Evolutionary conservation across 2,329 filamentous ascomycete species (phyloP), one percentile per base, ranked within the genome.

Genomic region (Paraconiothyrium sp.): DNA sequence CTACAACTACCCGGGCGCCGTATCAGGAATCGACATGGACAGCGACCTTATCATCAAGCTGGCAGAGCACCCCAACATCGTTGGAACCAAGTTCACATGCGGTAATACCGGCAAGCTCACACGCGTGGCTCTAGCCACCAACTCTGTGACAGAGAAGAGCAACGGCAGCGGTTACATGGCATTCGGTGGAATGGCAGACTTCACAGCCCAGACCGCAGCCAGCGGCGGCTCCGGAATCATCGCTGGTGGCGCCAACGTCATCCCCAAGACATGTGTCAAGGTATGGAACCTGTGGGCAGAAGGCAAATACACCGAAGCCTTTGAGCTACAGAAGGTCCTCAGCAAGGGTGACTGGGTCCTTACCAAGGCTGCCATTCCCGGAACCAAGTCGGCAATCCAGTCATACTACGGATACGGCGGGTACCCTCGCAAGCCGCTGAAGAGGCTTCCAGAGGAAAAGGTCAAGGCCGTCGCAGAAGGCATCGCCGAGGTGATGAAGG

Each of bases 1-100:
- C 51, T 97, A 97, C 86, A 97, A 96, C 84, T 97, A 95, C 82
- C 93, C 93, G 0, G 92, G 92, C 55, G 93, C 92, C 54, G 93
- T 95, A 6, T 86, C 92, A 6, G 93, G 93, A 54, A 91, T 96
- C 73, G 93, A 97, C 78, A 90, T 97, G 87, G 92, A 95, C 84
- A 94, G 91, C 61, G 93, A 97, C 76, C 85, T 94, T 62, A 86
- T 97, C 72, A 92, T 95, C 81, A 86, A 86, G 75, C 87, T 97
- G 41, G 91, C 90, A 48, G 82, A 89, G 76, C 92, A 96, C 80
- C 88, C 89, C 67, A 96, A 96, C 80, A 92, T 97, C 72, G 83
- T 93, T 65, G 93, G 93, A 65, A 94, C 92, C 58, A 97, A 97
- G 79, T 96, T 97, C 84, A 97, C 93, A 44, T 96, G 92, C 77